A percentile compares a stretch with the other conserved stretches of the same genome.
phyloP scores from a whole-genome alignment of 345 rosid species.

The Rhodamnia argentea region DNA sequence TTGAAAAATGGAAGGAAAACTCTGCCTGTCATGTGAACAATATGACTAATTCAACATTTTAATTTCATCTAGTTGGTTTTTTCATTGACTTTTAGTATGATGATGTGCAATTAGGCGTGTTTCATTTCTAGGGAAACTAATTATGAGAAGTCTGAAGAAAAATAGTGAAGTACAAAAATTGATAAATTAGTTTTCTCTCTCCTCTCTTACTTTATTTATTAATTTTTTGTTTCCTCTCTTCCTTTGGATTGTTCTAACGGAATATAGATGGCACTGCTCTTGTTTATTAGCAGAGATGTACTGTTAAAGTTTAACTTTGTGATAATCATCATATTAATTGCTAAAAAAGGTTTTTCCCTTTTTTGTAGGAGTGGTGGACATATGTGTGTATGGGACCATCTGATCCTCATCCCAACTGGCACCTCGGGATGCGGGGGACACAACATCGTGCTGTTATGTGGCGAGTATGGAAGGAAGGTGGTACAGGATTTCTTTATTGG shows the following conservation, averaged over 20 bases:
- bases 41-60: not conserved
- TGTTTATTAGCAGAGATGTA: not conserved
- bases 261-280: not conserved
- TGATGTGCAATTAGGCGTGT: not conserved
- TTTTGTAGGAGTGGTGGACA: slow-evolving; percentile 92
- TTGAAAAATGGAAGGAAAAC: not conserved
- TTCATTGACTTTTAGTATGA: not conserved
- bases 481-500: slow-evolving; percentile 93
- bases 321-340: not conserved
- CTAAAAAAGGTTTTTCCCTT: not conserved
- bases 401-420: slow-evolving; percentile 99
- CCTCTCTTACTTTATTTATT: not conserved
- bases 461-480: slow-evolving; percentile 99
- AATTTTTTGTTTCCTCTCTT: not conserved
- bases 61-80: not conserved
- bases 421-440: slow-evolving; percentile 94
- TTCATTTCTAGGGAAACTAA: not conserved
- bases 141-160: not conserved
- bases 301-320: not conserved
- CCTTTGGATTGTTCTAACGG: not conserved
- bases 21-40: not conserved
- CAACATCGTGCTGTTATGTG: slow-evolving; percentile 98
- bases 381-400: slow-evolving; percentile 97
- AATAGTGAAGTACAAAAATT: not conserved
- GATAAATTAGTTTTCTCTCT: not conserved